These are phyloP conservation scores for Diplogelasinospora grovesii DNA, from an alignment of 495 filamentous ascomycete genomes.

Conservation along the genomic window DNA sequence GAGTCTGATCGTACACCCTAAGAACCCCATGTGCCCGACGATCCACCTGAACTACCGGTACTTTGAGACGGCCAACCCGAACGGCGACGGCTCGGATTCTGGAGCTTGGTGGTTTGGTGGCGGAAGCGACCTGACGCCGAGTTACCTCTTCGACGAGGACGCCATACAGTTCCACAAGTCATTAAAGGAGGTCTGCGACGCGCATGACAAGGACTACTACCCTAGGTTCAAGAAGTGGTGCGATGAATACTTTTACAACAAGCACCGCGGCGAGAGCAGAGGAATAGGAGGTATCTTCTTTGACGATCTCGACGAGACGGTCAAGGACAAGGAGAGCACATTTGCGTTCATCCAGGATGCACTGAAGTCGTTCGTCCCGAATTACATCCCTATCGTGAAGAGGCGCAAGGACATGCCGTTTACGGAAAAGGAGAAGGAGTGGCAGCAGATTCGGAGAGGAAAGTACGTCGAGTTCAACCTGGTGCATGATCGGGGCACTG, in stretches of 20 bases:
- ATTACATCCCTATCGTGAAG: slow-evolving; percentile 83
- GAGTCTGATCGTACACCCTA: slow-evolving; percentile 85
- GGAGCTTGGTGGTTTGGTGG: slow-evolving; percentile 98
- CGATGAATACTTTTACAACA: slow-evolving; percentile 92
- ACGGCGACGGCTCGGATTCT: slow-evolving; percentile 62
- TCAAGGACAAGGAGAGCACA: slow-evolving; percentile 74
- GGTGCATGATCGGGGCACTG: slow-evolving; percentile 92
- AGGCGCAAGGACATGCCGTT: slow-evolving; percentile 87
- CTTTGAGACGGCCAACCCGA: slow-evolving; percentile 83
- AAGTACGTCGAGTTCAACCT: slow-evolving; percentile 98
- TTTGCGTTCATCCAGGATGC: slow-evolving; percentile 89
- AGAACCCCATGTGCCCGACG: slow-evolving; percentile 94
- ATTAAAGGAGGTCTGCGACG: slow-evolving; percentile 89
- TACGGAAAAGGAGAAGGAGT: slow-evolving; percentile 77
- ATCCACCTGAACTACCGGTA: slow-evolving; percentile 99
- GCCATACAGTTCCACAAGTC: slow-evolving; percentile 92
- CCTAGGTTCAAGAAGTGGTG: slow-evolving; percentile 97
- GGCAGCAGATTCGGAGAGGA: slow-evolving; percentile 91
- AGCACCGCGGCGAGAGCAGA: slow-evolving; percentile 82
- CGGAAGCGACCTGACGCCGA: slow-evolving; percentile 87
- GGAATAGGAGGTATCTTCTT: slow-evolving; percentile 98
- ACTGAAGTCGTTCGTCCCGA: slow-evolving; percentile 79
- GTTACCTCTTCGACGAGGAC: slow-evolving; percentile 94
- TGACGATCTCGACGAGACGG: slow-evolving; percentile 83
- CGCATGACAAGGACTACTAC: slow-evolving; percentile 88